Evolutionary conservation across 768 basidiomycete species (phyloP), one percentile per base, ranked within the genome.

Genomic region (Trametes cubensis): DNA sequence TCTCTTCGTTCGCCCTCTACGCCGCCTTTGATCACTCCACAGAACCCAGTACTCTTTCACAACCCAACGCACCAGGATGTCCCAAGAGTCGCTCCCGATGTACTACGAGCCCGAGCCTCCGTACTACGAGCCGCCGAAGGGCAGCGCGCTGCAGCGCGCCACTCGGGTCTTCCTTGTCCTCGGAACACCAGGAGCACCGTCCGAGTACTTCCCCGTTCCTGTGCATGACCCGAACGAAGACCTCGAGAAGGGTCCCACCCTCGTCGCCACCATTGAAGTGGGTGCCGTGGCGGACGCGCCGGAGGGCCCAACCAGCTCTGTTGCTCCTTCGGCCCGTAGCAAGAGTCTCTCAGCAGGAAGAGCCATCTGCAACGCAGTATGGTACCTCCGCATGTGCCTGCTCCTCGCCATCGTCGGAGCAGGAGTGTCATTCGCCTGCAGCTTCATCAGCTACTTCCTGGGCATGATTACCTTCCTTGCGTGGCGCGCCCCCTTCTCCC

Each of bases 1-100:
- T 26, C 26, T 44, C 53, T 55, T 55, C 53, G 53, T 55, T 55
- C 53, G 53, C 34, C 34, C 49, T 50, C 49, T 30, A 20, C 45
- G 25, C 49, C 41, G 41, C 23, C 40, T 41, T 23, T 54, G 26
- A 34, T 11, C 34, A 34, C 34, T 11, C 34, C 34, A 11, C 34
- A 38, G 18, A 14, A 26, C 20, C 21, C 20, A 25, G 25, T 8
- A 11, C 30, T 13, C 15, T 14, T n/a, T 13, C n/a, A 10, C 42
- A 17, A 3, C 49, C 25, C 40, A 54, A 10, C 40, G 5, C 18
- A 25, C 41, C n/a, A 40, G 20, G 11, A 48, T 57, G 38, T 58
- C 47, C 39, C 47, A 58, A 41, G 40, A 58, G 18, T 41, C 39
- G 15, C 47, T 58, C 26, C 47, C 48, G 10, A 14, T 25, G 28